phyloP scores from a whole-genome alignment of 2,329 filamentous ascomycete species.

The Fusarium clavum region DNA sequence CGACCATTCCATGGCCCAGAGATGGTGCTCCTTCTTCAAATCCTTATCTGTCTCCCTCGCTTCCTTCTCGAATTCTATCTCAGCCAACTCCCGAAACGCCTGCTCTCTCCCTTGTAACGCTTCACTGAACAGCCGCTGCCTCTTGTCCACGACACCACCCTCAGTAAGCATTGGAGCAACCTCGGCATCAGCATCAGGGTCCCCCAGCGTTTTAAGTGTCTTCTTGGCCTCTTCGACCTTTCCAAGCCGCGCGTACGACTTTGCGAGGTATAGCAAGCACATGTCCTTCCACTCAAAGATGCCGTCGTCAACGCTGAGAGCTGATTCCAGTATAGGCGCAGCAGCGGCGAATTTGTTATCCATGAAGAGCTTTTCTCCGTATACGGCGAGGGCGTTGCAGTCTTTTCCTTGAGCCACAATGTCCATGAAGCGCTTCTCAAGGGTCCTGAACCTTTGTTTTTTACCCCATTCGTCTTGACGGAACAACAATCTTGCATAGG shows the following conservation, averaged over 20 bases:
- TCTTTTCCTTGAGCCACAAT: conserved; percentile 49
- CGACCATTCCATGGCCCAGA: conserved; percentile 53
- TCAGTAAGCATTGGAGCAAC: conserved; percentile 44
- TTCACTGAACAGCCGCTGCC: conserved; percentile 45
- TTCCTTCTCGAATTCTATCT: conserved; percentile 46
- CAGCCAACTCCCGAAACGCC: conserved; percentile 47
- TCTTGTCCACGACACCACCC: conserved; percentile 39
- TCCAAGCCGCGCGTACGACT: conserved; percentile 40
- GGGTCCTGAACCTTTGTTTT: conserved; percentile 18
- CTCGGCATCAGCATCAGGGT: conserved; percentile 44
- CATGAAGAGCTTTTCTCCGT: conserved; percentile 48
- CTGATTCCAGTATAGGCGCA: conserved; percentile 38
- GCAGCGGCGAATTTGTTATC: conserved; percentile 44
- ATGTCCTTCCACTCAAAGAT: conserved; percentile 46
- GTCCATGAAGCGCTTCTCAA: conserved; percentile 48
- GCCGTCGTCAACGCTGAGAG: conserved; percentile 34
- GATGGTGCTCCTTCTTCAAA: conserved; percentile 36
- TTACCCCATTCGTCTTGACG: conserved; percentile 38
- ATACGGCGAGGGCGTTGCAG: conserved; percentile 51
- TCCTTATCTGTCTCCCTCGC: conserved; percentile 22
- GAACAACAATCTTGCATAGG: conserved; percentile 41
- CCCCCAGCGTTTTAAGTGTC: conserved; percentile 40
- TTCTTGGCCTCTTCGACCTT: conserved; percentile 40
- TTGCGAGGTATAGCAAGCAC: conserved; percentile 47
- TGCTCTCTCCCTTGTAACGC: conserved; percentile 43